Percentiles rank a stretch among this genome's conserved stretches.
Evolutionary conservation across 768 basidiomycete genomes (phyloP).

Genomic region (Termitomyces sp.): DNA sequence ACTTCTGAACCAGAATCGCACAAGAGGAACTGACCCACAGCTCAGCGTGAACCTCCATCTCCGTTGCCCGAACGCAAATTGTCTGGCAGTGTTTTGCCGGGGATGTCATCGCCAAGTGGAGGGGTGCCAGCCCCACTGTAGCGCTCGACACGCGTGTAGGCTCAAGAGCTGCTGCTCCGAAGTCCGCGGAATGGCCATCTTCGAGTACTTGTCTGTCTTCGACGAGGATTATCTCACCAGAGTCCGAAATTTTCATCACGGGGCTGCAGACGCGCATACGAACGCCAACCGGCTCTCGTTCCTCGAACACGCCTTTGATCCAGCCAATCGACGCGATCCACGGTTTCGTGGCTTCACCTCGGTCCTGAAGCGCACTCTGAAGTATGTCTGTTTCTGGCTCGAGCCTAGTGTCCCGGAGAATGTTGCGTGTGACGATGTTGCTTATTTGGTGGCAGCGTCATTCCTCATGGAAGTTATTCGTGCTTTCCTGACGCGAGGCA

Average conservation of each 20-base stretch:
- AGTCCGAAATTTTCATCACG: neutral
- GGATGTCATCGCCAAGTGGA: constrained; percentile 1
- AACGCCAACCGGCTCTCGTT: neutral
- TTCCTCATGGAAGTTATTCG: neutral
- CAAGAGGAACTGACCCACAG: neutral
- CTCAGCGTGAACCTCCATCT: neutral
- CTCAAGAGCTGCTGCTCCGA: constrained; percentile 6
- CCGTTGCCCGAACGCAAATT: neutral
- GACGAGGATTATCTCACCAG: constrained; percentile 2
- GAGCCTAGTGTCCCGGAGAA: neutral
- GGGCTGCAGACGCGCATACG: neutral
- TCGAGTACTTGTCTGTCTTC: constrained; percentile 5
- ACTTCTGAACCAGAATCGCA: neutral
- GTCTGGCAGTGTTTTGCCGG: neutral
- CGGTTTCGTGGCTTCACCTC: neutral
- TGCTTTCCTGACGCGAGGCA: neutral
- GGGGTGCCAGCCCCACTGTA: neutral
- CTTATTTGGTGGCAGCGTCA: neutral
- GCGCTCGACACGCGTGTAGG: neutral
- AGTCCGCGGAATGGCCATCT: constrained; percentile 10
- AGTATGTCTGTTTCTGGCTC: constrained; percentile 6
- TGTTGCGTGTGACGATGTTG: neutral
- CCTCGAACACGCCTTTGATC: neutral
- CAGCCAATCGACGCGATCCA: neutral
- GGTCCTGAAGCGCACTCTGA: constrained; percentile 6